Base-by-base conservation (phyloP, 75 land plant species). In the Chamaecyparis obtusa region DNA sequence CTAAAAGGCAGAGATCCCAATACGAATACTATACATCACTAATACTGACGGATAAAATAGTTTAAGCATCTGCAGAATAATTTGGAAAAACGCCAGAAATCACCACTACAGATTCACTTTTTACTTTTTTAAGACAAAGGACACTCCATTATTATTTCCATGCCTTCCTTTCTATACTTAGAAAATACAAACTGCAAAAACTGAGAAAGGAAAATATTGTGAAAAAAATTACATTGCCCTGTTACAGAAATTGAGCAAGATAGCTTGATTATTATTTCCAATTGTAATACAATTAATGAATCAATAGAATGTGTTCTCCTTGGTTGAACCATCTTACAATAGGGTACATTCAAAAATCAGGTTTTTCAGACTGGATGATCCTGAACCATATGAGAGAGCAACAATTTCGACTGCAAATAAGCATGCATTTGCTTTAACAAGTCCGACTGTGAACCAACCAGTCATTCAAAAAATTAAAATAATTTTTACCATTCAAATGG, bases 261-360 rank as follows among this genome's bases (percentile, higher is more conserved):
- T 15, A 49, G 10, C 21, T 80, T 43, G 48, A 80, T 24, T 80
- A 80, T 80, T 80, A 80, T 44, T 80, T 80, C 75, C 49, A 80
- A 80, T 44, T 37, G 24, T 24, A 80, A 7, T 80, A 44, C 83
- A 80, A 43, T 44, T 27, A 80, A 80, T 44, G 49, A 44, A 80
- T 80, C 83, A 27, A 80, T 44, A 80, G 83, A 80, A 80, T 80
- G 83, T 79, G 48, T 27, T 49, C 83, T 80, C 30, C 83, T 43
- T 32, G 75, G 83, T 80, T 41, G 48, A 80, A 80, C n/a, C 43
- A 44, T 80, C 49, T 80, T 80, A 80, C 83, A 80, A 80, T 80
- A 80, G 27, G n/a, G 30, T 80, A 44, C 83, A n/a, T 27, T 71
- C 44, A 80, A 27, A 27, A 80, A 80, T 80, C 30, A 80, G 49